Conservation (phyloP, 805 yeast genomes). For the Starmerella kuoi region DNA sequence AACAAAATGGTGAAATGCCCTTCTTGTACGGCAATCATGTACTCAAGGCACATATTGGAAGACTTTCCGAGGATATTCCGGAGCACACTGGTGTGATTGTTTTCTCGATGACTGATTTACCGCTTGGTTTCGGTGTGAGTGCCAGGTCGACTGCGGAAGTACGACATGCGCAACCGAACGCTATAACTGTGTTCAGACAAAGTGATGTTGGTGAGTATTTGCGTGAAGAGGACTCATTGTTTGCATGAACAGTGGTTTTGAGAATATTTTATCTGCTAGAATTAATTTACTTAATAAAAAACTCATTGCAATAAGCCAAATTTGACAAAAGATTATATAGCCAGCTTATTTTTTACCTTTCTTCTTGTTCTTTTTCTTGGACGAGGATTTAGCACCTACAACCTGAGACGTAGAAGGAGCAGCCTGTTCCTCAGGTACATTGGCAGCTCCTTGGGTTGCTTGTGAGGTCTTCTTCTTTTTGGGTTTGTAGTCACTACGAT, state of each 20-base stretch:
- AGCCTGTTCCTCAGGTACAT: conserved; percentile 3
- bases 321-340: too few species aligned
- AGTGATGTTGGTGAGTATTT: conserved; percentile 95
- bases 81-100: conserved; percentile 95
- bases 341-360: conserved; percentile 27
- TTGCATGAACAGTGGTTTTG: conserved; percentile 41
- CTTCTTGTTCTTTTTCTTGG: conserved; percentile 27
- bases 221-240: conserved; percentile 94
- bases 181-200: conserved; percentile 90
- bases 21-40: conserved; percentile 93
- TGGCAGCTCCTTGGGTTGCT: conserved; percentile 31
- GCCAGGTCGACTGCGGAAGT: conserved; percentile 86
- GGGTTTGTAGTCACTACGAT: conserved; percentile 72
- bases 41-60: conserved; percentile 89
- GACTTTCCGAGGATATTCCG: conserved; percentile 94
- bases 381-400: conserved; percentile 15
- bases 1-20: conserved; percentile 97
- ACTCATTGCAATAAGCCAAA: too few species aligned
- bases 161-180: conserved; percentile 80
- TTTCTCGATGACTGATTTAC: conserved; percentile 81
- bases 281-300: too few species aligned
- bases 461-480: conserved; percentile 50
- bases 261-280: not conserved
- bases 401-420: conserved; percentile 7
- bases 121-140: conserved; percentile 90